These are phyloP conservation scores for Coprinopsis cinerea DNA, from an alignment of 768 basidiomycete species.

Conservation along the genomic window DNA sequence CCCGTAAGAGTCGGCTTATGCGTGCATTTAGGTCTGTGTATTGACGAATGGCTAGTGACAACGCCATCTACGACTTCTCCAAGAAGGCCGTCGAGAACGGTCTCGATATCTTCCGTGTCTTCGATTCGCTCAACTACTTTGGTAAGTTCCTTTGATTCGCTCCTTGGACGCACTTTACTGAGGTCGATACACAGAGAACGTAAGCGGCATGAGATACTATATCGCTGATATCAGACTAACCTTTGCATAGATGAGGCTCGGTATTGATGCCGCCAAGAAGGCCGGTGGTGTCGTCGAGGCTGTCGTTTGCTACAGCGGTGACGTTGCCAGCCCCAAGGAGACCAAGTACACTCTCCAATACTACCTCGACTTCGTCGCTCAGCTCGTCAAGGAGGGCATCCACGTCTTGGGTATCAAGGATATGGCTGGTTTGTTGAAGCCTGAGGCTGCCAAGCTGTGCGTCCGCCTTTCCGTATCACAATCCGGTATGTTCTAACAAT, in stretches of 20 bases:
- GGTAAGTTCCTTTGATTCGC: slow-evolving; percentile 42
- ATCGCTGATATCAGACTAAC: not conserved
- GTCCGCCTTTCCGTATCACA: slow-evolving; percentile 20
- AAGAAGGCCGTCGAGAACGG: slow-evolving; percentile 99
- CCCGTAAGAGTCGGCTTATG: slow-evolving; percentile 53
- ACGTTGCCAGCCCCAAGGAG: slow-evolving; percentile 91
- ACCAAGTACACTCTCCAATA: slow-evolving; percentile 97
- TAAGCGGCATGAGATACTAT: slow-evolving; percentile 29
- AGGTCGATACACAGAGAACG: slow-evolving; percentile 52
- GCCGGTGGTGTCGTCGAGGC: slow-evolving; percentile 98
- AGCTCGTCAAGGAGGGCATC: slow-evolving; percentile 91
- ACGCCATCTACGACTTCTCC: slow-evolving; percentile 99
- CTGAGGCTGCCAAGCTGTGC: slow-evolving; percentile 85
- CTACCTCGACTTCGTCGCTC: slow-evolving; percentile 92
- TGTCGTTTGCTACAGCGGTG: slow-evolving; percentile 97
- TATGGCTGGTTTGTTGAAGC: slow-evolving; percentile 97
- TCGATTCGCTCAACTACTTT: slow-evolving; percentile 98
- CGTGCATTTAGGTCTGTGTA: slow-evolving; percentile 4
- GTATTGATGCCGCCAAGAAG: slow-evolving; percentile 99
- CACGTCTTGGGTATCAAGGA: slow-evolving; percentile 98
- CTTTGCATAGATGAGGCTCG: slow-evolving; percentile 75
- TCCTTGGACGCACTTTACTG: not conserved
- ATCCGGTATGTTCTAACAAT: slow-evolving; percentile 1
- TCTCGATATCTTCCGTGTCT: slow-evolving; percentile 98
- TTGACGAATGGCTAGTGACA: slow-evolving; percentile 54